These are phyloP conservation scores for Triticum urartu DNA, from an alignment of 176 grass and related monocot genomes.

Conservation along the genomic window DNA sequence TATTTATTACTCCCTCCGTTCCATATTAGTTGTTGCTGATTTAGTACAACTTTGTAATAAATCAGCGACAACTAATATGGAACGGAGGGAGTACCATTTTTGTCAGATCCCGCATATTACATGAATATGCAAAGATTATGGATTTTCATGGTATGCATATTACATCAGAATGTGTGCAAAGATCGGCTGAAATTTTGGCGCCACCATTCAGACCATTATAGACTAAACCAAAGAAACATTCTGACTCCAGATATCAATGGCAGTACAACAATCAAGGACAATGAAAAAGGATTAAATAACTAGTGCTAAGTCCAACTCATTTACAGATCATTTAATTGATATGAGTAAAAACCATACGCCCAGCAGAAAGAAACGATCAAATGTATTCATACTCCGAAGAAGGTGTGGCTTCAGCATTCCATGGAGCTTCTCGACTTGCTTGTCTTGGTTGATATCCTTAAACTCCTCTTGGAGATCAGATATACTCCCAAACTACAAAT, in stretches of 20 bases:
- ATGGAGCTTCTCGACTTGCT: constrained; percentile 94
- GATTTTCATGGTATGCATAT: background rate
- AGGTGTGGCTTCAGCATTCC: constrained; percentile 93
- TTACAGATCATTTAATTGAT: constrained; percentile 22
- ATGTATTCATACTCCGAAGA: constrained; percentile 77
- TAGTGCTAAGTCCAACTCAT: background rate
- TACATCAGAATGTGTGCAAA: background rate
- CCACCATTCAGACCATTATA: background rate
- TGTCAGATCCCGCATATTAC: constrained; percentile 3
- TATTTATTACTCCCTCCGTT: background rate
- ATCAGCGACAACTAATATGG: no score
- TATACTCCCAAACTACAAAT: constrained; percentile 97
- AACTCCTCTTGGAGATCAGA: constrained; percentile 93
- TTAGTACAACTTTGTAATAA: no score
- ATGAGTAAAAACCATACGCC: background rate
- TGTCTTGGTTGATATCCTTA: constrained; percentile 97
- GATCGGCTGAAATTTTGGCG: background rate
- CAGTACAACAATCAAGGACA: background rate
- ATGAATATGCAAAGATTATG: background rate
- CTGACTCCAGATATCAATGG: background rate
- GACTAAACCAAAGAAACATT: constrained; percentile 8
- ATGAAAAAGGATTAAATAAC: background rate
- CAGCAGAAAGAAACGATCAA: constrained; percentile 20
- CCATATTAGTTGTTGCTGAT: no score
- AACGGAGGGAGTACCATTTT: background rate